These are phyloP conservation scores for Chlorella sp. DNA, from an alignment of 139 green algal species.

Conservation along the genomic window DNA sequence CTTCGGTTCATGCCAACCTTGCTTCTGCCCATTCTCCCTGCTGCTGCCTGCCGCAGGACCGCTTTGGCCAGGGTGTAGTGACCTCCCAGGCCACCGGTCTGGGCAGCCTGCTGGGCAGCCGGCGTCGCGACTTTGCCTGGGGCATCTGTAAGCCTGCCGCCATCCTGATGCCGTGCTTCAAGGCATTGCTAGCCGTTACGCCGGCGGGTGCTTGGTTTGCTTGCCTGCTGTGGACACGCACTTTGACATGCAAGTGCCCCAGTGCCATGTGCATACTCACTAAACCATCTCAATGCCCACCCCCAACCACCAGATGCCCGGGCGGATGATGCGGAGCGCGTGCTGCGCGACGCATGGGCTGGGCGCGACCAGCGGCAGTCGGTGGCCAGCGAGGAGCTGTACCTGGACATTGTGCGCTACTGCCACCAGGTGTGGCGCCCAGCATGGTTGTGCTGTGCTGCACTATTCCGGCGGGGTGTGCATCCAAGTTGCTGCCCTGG, in stretches of 20 bases:
- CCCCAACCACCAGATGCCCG: conserved; percentile 31
- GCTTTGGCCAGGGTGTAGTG: conserved; percentile 35
- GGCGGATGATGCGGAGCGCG: not conserved
- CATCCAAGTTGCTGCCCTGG: too few relatives aligned
- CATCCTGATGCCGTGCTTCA: too few relatives aligned
- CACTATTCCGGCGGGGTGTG: too few relatives aligned
- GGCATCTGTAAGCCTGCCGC: conserved; percentile 39
- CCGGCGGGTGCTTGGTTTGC: too few relatives aligned
- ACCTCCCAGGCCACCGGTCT: not conserved
- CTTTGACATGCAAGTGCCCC: too few relatives aligned
- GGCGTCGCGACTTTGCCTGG: conserved; percentile 26
- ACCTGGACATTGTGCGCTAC: conserved; percentile 29
- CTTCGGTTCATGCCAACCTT: too few relatives aligned
- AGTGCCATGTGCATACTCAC: too few relatives aligned
- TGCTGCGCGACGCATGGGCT: conserved; percentile 8
- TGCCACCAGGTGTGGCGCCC: not conserved
- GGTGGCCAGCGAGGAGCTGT: conserved; percentile 10
- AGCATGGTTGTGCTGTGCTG: too few relatives aligned
- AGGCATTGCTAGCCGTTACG: too few relatives aligned
- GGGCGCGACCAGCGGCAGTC: conserved; percentile 6
- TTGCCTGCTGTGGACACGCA: too few relatives aligned
- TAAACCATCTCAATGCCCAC: too few relatives aligned
- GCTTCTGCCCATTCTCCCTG: not conserved
- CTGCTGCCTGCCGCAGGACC: conserved; percentile 29
- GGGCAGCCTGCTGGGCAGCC: not conserved